Base-by-base conservation (phyloP, 352 stramenopile species). In the Globisporangium spinosum region DNA sequence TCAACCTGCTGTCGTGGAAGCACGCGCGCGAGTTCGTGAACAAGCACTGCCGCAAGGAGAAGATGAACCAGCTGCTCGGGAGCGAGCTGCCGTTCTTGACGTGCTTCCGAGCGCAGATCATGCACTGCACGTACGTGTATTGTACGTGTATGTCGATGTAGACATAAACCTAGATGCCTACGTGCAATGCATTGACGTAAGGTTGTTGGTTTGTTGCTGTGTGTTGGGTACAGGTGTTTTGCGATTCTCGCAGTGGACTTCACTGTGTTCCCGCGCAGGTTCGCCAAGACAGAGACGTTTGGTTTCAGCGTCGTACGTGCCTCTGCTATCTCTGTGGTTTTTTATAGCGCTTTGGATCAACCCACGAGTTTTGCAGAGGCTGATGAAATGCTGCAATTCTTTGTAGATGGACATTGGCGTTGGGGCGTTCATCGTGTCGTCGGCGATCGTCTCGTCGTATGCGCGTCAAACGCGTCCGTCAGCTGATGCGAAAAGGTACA, bases 171-270 rank as follows among this genome's bases (percentile, higher is more conserved):
- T 17, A 20, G 2, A 6, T 22, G 40, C 40, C 15, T 6, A 22
- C 10, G 40, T 6, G 15, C 40, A 22, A 40, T 40, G 25, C 10
- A 10, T 56, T 17, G 43, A 27, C 29, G 54, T 27, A 29, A 45
- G 20, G n/a, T 67, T 20, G n/a, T 20, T 25, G 29, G 29, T 32
- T 32, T 32, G 29, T 32, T 32, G 29, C 2, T 68, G 29, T 51
- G 17, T 22, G 43, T 22, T 3, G 17, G 17, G 1, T 65, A 32
- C 34, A 95, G 86, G 7, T 92, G 83, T 38, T 91, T 95, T 38
- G 87, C 89, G 43, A 99, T 99, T 64, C 77, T 99, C n/a, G 97
- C 97, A 2, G 96, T 99, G 3, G 98, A 99, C 67, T 99, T 99
- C 77, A 87, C 83, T 9, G 65, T 98, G 7, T 99, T 99, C 72